Evolutionary conservation across 1,139 yeast genomes (phyloP).

Genomic region (Zygotorulaspora mrakii): DNA sequence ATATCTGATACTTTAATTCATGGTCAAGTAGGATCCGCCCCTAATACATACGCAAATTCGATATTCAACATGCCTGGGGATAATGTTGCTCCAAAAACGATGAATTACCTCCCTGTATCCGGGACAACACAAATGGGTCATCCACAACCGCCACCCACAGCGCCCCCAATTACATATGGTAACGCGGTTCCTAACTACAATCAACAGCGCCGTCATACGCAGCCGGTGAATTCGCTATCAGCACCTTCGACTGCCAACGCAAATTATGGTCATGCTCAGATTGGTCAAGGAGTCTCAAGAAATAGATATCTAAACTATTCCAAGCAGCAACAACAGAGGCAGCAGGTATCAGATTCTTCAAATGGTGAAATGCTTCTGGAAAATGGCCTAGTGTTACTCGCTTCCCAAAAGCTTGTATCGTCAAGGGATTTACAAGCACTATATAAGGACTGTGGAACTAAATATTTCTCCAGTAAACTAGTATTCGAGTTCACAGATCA

Average conservation of each 20-base stretch:
- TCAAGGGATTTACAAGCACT: slow-evolving; percentile 28
- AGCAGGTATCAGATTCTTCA: slow-evolving; percentile 8
- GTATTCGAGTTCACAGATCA: slow-evolving; percentile 30
- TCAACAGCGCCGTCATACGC: slow-evolving; percentile 18
- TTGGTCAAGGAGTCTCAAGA: slow-evolving; percentile 10
- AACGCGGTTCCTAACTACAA: slow-evolving; percentile 13
- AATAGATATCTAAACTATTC: slow-evolving; percentile 12
- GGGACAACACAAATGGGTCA: slow-evolving; percentile 5
- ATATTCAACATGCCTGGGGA: slow-evolving; percentile 6
- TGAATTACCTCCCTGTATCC: slow-evolving; percentile 1
- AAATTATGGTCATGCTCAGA: slow-evolving; percentile 8
- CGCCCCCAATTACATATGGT: slow-evolving; percentile 14
- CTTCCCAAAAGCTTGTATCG: slow-evolving; percentile 26
- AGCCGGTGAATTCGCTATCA: slow-evolving; percentile 13
- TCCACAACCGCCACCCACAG: slow-evolving; percentile 12
- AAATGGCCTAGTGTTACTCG: slow-evolving; percentile 27
- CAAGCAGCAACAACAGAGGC: slow-evolving; percentile 9
- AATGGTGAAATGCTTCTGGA: slow-evolving; percentile 23
- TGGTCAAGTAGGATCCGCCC: slow-evolving; percentile 17
- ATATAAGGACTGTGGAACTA: slow-evolving; percentile 29
- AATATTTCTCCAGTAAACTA: slow-evolving; percentile 30
- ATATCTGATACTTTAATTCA: slow-evolving; percentile 34
- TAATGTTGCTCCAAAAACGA: slow-evolving; percentile 12
- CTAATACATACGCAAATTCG: slow-evolving; percentile 3
- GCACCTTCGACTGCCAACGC: slow-evolving; percentile 10